These are phyloP conservation scores for Anacardium occidentale DNA, from an alignment of 345 rosid genomes.

Conservation along the genomic window DNA sequence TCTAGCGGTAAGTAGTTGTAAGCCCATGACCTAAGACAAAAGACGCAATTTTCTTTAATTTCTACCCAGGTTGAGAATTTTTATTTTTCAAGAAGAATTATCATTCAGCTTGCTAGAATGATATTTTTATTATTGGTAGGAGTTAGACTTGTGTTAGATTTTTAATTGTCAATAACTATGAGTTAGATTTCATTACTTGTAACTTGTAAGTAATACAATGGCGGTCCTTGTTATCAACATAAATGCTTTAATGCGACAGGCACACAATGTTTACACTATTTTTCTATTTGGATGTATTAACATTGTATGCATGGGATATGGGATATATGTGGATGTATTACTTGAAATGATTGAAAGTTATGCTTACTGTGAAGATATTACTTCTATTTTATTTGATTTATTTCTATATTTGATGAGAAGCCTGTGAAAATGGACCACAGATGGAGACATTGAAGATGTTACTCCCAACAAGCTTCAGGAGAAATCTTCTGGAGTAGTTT, in stretches of 20 bases:
- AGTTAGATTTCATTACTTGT: background rate
- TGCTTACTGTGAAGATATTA: background rate
- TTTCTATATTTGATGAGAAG: background rate
- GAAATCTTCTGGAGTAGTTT: conserved; percentile 71
- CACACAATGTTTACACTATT: background rate
- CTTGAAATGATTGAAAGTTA: background rate
- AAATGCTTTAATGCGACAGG: background rate
- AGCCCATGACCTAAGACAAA: background rate
- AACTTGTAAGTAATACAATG: no score
- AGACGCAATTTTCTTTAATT: no score
- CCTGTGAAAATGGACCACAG: conserved; percentile 36
- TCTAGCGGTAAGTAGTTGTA: background rate
- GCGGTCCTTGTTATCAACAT: no score
- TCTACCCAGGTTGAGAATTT: no score
- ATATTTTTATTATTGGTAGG: no score
- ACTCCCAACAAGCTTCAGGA: conserved; percentile 43
- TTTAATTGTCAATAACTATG: background rate
- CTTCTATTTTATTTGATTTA: background rate
- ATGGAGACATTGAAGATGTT: conserved; percentile 64
- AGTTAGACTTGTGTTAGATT: no score
- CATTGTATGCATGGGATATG: background rate
- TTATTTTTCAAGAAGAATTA: no score
- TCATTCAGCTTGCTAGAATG: no score
- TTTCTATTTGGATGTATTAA: background rate
- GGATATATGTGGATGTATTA: background rate